A percentile compares a stretch with the other conserved stretches of the same genome.
Evolutionary conservation across 306 rosid species (phyloP).

Genomic region (Vigna reflexopilosa): DNA sequence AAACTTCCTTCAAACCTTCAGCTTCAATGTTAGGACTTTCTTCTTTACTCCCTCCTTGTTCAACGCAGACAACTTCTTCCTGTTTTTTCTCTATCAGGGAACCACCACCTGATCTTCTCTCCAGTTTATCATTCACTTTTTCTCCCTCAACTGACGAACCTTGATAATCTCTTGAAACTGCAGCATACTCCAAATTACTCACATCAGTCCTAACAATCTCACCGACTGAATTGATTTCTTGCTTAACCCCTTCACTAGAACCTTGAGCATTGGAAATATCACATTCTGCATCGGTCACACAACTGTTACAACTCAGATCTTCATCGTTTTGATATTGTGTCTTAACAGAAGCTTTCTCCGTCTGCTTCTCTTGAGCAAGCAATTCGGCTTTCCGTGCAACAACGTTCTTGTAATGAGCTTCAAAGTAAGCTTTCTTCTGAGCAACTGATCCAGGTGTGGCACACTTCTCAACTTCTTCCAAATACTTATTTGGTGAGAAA

Average conservation of each 20-base stretch:
- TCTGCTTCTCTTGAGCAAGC: constrained; percentile 60
- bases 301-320: constrained; percentile 45
- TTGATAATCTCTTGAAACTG: constrained; percentile 45
- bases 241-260: constrained; percentile 47
- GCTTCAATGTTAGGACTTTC: constrained; percentile 46
- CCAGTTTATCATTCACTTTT: constrained; percentile 50
- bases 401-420: constrained; percentile 84
- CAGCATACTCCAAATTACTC: constrained; percentile 48
- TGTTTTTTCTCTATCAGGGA: constrained; percentile 48
- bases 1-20: constrained; percentile 44
- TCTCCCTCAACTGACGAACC: constrained; percentile 46
- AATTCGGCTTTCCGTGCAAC: constrained; percentile 76
- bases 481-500: constrained; percentile 80
- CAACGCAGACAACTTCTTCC: constrained; percentile 46
- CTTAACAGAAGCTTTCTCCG: constrained; percentile 44
- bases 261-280: constrained; percentile 38
- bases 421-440: constrained; percentile 82
- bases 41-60: constrained; percentile 51
- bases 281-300: constrained; percentile 43
- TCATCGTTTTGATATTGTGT: constrained; percentile 47
- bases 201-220: constrained; percentile 32
- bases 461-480: constrained; percentile 92
- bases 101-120: constrained; percentile 43
- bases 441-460: constrained; percentile 94
- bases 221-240: constrained; percentile 36